phyloP scores from a whole-genome alignment of 805 yeast species.

The Ogataea haglerorum region DNA sequence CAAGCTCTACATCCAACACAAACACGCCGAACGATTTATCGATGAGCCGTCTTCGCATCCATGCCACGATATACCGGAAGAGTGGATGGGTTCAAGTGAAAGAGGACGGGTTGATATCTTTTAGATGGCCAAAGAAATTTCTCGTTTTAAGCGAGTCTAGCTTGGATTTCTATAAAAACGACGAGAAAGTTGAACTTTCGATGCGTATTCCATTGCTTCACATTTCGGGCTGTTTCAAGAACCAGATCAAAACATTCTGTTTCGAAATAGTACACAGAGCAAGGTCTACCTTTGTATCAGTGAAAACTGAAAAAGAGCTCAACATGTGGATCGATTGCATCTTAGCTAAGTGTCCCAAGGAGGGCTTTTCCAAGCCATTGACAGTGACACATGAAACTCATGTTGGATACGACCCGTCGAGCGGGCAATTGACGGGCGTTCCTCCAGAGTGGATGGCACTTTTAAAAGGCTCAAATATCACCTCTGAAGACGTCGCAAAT shows the following conservation, averaged over 20 bases:
- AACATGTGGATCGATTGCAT: conserved; percentile 91
- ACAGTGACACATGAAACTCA: conserved; percentile 93
- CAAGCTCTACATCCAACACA: conserved; percentile 22
- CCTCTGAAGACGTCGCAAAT: conserved; percentile 58
- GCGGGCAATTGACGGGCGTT: conserved; percentile 48
- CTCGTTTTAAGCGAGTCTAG: conserved; percentile 74
- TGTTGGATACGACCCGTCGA: conserved; percentile 80
- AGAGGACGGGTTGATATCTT: conserved; percentile 86
- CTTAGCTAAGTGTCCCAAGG: conserved; percentile 65
- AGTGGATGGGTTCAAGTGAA: conserved; percentile 90
- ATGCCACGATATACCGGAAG: conserved; percentile 35
- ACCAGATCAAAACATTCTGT: conserved; percentile 71
- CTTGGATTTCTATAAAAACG: conserved; percentile 71
- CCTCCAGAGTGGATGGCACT: conserved; percentile 57
- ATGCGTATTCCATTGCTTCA: conserved; percentile 54
- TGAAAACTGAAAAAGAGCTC: conserved; percentile 75
- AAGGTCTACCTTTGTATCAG: conserved; percentile 69
- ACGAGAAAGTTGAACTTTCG: conserved; percentile 47
- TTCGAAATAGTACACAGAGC: conserved; percentile 69
- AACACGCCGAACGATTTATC: conserved; percentile 7
- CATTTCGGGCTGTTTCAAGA: conserved; percentile 61
- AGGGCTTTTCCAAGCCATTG: conserved; percentile 81
- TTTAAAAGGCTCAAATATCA: conserved; percentile 56
- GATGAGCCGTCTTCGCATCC: conserved; percentile 25
- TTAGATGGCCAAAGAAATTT: conserved; percentile 89